Conservation (phyloP, 768 basidiomycete species). For the Galerina sulciceps region DNA sequence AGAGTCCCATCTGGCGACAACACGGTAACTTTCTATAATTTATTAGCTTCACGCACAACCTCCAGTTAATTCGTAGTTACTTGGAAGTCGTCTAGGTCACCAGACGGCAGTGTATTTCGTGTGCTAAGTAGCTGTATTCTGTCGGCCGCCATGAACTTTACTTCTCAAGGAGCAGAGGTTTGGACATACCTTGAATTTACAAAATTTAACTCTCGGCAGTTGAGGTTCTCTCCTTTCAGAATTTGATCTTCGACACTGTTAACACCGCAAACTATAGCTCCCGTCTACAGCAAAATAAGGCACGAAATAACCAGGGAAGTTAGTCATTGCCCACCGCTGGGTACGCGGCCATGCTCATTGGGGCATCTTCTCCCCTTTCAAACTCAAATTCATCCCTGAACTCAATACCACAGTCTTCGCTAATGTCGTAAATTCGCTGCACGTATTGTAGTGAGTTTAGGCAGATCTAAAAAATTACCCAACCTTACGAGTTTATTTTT, state of each 20-base stretch:
- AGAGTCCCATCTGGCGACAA: constrained; percentile 72
- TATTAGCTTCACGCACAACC: constrained; percentile 12
- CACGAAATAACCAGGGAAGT: constrained; percentile 1
- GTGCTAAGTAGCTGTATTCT: constrained; percentile 61
- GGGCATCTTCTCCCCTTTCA: constrained; percentile 84
- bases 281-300: constrained; percentile 33
- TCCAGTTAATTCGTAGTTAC: constrained; percentile 41
- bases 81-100: constrained; percentile 81
- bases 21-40: constrained; percentile 82
- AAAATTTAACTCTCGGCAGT: constrained; percentile 76
- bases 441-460: background rate
- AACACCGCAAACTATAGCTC: constrained; percentile 80
- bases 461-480: background rate
- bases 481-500: constrained; percentile 88
- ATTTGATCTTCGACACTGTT: constrained; percentile 76
- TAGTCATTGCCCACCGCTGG: constrained; percentile 46
- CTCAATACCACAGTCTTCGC: constrained; percentile 53
- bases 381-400: constrained; percentile 75
- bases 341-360: constrained; percentile 91
- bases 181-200: constrained; percentile 60
- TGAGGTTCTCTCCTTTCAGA: constrained; percentile 73
- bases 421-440: constrained; percentile 73
- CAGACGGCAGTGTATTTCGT: constrained; percentile 62
- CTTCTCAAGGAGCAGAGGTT: background rate
- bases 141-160: constrained; percentile 2